phyloP scores from a whole-genome alignment of 108 stramenopile species.

The Skeletonema marinoi region DNA sequence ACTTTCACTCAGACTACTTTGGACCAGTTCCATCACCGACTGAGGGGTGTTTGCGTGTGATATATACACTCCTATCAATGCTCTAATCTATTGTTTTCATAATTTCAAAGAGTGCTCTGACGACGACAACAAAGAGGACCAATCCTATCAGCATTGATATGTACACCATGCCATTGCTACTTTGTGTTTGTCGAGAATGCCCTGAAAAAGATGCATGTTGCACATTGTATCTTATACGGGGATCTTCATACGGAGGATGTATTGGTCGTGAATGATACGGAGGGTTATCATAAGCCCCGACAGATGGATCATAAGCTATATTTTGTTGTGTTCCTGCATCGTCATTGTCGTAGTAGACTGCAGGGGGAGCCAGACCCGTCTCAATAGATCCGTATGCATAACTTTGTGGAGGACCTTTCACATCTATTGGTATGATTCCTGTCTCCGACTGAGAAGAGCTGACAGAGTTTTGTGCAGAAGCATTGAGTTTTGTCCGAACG shows the following conservation, averaged over 20 bases:
- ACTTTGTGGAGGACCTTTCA: neutral
- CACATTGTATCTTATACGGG: neutral
- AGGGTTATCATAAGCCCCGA: neutral
- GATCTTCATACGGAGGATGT: slow-evolving; percentile 1
- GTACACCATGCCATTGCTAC: slow-evolving; percentile 4
- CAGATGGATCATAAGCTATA: slow-evolving; percentile 4
- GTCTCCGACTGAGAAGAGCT: neutral
- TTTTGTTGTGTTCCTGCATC: neutral
- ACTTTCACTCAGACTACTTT: neutral
- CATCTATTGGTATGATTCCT: neutral
- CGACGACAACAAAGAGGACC: slow-evolving; percentile 18
- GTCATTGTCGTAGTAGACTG: neutral
- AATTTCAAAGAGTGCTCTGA: slow-evolving; percentile 20
- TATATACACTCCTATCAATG: neutral
- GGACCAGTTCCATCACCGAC: neutral
- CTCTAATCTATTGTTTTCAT: slow-evolving; percentile 32
- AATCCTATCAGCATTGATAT: slow-evolving; percentile 21
- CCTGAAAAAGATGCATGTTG: slow-evolving; percentile 5
- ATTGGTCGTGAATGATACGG: neutral
- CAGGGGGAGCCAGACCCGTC: slow-evolving; percentile 3
- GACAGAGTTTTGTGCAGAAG: neutral
- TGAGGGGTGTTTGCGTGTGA: neutral
- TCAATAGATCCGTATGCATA: slow-evolving; percentile 17
- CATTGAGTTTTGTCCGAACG: neutral
- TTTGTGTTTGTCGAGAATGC: neutral